Evolutionary conservation across 2,329 filamentous ascomycete species (phyloP).

Genomic region (Westerdykella aurantiaca): DNA sequence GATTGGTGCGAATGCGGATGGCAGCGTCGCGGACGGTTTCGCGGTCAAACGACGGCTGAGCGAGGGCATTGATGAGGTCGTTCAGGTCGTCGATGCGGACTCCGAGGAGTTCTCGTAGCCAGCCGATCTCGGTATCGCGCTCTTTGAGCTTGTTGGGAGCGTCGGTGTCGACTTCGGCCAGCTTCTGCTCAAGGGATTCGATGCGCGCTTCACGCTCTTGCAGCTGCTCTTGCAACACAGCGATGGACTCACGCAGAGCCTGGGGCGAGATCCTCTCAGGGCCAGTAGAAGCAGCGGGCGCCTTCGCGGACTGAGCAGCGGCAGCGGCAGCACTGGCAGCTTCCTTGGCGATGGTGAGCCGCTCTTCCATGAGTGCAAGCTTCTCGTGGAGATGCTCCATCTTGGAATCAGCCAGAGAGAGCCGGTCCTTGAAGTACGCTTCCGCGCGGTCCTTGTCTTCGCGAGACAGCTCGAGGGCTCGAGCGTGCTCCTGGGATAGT

Average conservation of each 20-base stretch:
- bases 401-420: constrained; percentile 78
- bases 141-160: constrained; percentile 79
- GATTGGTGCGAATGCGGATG: constrained; percentile 85
- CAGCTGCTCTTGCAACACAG: constrained; percentile 92
- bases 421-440: constrained; percentile 70
- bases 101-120: constrained; percentile 87
- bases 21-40: constrained; percentile 80
- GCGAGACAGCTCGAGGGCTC: constrained; percentile 61
- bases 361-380: constrained; percentile 78
- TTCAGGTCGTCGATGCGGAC: constrained; percentile 87
- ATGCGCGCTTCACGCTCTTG: constrained; percentile 89
- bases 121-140: constrained; percentile 87
- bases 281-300: constrained; percentile 45
- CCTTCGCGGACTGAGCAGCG: constrained; percentile 50
- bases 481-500: constrained; percentile 54
- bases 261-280: constrained; percentile 91
- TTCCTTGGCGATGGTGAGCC: constrained; percentile 81
- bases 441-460: constrained; percentile 81
- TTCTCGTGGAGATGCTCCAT: constrained; percentile 81
- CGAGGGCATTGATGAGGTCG: constrained; percentile 79
- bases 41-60: constrained; percentile 68
- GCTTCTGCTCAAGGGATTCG: constrained; percentile 72
- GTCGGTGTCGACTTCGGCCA: constrained; percentile 66
- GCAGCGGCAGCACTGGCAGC: constrained; percentile 77
- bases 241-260: constrained; percentile 89